A percentile compares a stretch with the other conserved stretches of the same genome.
phyloP scores from a whole-genome alignment of 2,329 filamentous ascomycete species.

The Cryphonectria parasitica region DNA sequence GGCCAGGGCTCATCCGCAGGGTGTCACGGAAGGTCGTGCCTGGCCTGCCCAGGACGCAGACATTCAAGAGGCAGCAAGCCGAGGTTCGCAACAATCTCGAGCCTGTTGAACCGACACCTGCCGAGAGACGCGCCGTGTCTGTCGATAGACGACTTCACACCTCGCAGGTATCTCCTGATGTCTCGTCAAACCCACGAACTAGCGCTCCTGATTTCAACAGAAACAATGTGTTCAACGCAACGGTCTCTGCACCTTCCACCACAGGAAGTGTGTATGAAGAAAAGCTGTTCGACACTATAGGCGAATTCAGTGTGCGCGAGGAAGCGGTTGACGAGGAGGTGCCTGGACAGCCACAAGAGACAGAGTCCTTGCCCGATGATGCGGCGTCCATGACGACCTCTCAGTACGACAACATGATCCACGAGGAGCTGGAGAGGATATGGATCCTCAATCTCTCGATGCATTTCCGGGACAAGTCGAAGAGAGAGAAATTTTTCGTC shows the following conservation, averaged over 20 bases:
- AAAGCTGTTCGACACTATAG: conserved; percentile 37
- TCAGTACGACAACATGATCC: conserved; percentile 66
- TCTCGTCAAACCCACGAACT: conserved; percentile 46
- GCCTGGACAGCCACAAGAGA: conserved; percentile 35
- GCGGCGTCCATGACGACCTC: conserved; percentile 54
- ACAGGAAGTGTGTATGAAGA: conserved; percentile 42
- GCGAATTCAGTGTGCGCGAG: conserved; percentile 28
- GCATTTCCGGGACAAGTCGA: conserved; percentile 93
- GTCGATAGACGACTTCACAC: conserved; percentile 55
- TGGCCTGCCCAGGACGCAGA: conserved; percentile 74
- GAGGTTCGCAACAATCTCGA: conserved; percentile 76
- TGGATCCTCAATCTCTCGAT: conserved; percentile 99
- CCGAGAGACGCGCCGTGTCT: conserved; percentile 74
- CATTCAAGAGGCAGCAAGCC: conserved; percentile 81
- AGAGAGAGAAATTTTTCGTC: conserved; percentile 96
- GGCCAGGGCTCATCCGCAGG: conserved; percentile 46
- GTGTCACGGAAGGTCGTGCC: conserved; percentile 70
- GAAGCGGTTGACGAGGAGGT: conserved; percentile 30
- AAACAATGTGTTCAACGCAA: conserved; percentile 35
- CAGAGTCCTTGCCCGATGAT: conserved; percentile 42
- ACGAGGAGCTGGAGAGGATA: conserved; percentile 79
- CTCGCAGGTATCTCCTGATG: conserved; percentile 41
- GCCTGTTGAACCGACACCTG: conserved; percentile 63
- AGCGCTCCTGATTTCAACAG: conserved; percentile 54
- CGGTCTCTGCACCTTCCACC: conserved; percentile 34